Percentiles rank a stretch among this genome's conserved stretches.
Conservation (phyloP, 371 early-diverging fungal species). For the Lichtheimia ramosa region DNA sequence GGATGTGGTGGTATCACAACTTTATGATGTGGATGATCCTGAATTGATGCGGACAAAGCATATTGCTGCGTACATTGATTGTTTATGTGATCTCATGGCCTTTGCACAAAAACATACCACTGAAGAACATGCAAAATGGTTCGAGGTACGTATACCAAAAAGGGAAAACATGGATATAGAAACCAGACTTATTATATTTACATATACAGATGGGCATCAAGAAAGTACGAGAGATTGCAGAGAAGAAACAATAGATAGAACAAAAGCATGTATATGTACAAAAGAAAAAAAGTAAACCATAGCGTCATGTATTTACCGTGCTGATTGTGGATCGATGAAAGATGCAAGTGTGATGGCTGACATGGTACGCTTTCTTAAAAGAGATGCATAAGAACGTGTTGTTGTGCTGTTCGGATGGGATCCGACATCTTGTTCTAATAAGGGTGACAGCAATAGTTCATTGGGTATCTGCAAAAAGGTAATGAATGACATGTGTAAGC, state of each 20-base stretch:
- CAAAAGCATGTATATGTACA: neutral
- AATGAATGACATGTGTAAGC: neutral
- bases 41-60: constrained; percentile 17
- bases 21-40: constrained; percentile 40
- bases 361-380: too few relatives aligned
- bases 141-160: constrained; percentile 27
- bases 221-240: constrained; percentile 5
- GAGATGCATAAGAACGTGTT: too few relatives aligned
- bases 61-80: constrained; percentile 14
- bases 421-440: neutral
- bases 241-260: neutral
- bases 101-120: constrained; percentile 30
- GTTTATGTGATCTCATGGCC: constrained; percentile 16
- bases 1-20: constrained; percentile 41
- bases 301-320: neutral
- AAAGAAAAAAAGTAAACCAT: neutral
- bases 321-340: neutral
- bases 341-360: neutral
- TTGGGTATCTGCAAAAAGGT: neutral
- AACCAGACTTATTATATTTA: neutral
- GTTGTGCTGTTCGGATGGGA: neutral
- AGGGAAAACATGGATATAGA: too few relatives aligned
- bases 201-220: constrained; percentile 9
- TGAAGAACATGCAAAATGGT: constrained; percentile 43
- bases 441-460: neutral